phyloP scores from a whole-genome alignment of 2,329 filamentous ascomycete genomes.

The Huntiella savannae region DNA sequence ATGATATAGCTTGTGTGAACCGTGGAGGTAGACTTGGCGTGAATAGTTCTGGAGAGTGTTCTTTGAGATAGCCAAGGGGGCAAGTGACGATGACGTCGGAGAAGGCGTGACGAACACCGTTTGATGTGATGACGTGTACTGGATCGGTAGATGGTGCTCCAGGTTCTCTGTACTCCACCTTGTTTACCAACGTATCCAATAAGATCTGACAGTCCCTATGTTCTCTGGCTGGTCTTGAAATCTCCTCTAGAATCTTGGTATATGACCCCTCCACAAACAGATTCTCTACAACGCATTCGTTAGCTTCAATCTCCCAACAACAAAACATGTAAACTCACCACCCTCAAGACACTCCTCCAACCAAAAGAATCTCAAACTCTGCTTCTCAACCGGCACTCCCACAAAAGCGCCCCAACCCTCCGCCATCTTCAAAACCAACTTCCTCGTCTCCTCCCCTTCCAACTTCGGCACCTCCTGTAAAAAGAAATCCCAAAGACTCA shows the following conservation, averaged over 20 bases:
- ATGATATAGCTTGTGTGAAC: constrained; percentile 40
- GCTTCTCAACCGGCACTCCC: constrained; percentile 41
- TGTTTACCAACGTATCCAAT: constrained; percentile 1
- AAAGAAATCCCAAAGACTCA: constrained; percentile 38
- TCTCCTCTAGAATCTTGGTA: constrained; percentile 34
- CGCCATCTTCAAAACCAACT: constrained; percentile 31
- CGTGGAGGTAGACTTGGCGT: constrained; percentile 37
- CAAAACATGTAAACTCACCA: constrained; percentile 28
- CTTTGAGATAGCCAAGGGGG: constrained; percentile 51
- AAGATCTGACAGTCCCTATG: too few species aligned
- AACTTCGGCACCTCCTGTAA: constrained; percentile 22
- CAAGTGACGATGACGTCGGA: constrained; percentile 51
- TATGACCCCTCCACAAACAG: constrained; percentile 42
- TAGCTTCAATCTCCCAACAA: constrained; percentile 20
- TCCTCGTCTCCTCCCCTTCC: constrained; percentile 22
- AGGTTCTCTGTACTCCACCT: neutral
- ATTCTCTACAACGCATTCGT: constrained; percentile 25
- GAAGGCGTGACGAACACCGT: constrained; percentile 25
- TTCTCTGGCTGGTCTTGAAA: constrained; percentile 28
- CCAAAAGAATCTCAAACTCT: constrained; percentile 62
- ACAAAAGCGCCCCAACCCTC: constrained; percentile 55
- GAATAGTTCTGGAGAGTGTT: constrained; percentile 33
- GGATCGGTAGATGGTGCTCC: neutral
- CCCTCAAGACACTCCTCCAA: constrained; percentile 61
- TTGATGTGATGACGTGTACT: neutral